Evolutionary conservation across 306 rosid genomes (phyloP).

Genomic region (Luffa acutangula): DNA sequence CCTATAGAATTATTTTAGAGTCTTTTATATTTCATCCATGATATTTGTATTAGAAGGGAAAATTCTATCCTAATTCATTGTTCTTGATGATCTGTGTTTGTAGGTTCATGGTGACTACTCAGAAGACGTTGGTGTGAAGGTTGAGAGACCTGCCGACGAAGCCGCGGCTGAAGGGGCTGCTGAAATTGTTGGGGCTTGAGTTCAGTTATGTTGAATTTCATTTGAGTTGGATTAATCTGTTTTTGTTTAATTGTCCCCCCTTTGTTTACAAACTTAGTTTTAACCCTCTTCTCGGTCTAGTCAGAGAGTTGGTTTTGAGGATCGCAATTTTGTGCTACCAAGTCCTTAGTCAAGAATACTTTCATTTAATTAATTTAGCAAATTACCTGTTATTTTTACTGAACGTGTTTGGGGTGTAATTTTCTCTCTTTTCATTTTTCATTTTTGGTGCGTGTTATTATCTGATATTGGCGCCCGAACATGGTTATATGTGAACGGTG

Average conservation of each 20-base stretch:
- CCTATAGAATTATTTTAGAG: neutral
- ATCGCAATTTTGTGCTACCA: slow-evolving; percentile 4
- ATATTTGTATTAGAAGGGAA: neutral
- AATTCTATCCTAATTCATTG: neutral
- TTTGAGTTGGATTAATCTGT: neutral
- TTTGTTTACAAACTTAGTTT: neutral
- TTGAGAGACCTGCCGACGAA: slow-evolving; percentile 82
- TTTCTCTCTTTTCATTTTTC: neutral
- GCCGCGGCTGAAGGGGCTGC: slow-evolving; percentile 34
- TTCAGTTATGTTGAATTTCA: slow-evolving; percentile 2
- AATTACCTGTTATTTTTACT: neutral
- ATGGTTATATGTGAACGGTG: neutral
- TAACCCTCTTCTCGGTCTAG: neutral
- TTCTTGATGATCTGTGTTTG: neutral
- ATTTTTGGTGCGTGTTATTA: neutral
- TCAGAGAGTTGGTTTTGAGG: slow-evolving; percentile 6
- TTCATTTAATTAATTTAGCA: neutral
- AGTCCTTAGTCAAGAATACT: neutral
- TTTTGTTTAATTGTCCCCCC: neutral
- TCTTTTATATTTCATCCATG: neutral
- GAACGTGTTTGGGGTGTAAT: neutral
- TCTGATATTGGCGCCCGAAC: neutral
- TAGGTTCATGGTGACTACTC: slow-evolving; percentile 83
- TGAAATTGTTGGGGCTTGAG: slow-evolving; percentile 70
- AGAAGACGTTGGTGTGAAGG: slow-evolving; percentile 69